phyloP scores from a whole-genome alignment of 1,284 basidiomycete genomes.

The Grifola frondosa region DNA sequence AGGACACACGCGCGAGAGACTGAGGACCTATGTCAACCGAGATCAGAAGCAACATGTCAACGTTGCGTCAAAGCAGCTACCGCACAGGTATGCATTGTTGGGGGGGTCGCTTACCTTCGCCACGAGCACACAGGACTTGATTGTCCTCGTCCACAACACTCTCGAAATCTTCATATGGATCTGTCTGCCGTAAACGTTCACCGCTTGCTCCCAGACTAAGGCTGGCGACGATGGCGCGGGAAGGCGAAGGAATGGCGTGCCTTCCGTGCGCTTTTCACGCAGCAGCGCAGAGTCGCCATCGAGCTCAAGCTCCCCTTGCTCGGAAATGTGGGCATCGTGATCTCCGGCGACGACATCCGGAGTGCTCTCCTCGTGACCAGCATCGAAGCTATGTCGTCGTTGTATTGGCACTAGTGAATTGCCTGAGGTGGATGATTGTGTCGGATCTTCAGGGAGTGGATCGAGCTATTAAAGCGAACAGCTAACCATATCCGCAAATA shows the following conservation, averaged over 20 bases:
- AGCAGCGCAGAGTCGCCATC: too few species aligned
- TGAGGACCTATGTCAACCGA: slow-evolving; percentile 28
- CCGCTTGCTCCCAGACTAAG: slow-evolving; percentile 2
- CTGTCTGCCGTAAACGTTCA: slow-evolving; percentile 9
- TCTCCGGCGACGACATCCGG: too few species aligned
- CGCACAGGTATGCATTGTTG: neutral
- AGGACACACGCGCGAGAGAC: slow-evolving; percentile 35
- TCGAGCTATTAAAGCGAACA: too few species aligned
- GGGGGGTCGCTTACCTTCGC: slow-evolving; percentile 45
- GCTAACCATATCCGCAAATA: too few species aligned
- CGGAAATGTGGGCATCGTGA: too few species aligned
- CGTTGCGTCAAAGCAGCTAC: slow-evolving; percentile 19
- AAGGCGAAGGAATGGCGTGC: neutral
- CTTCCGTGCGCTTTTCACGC: neutral
- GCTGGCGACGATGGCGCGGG: slow-evolving; percentile 1
- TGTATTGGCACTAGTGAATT: too few species aligned
- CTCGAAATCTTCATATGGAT: slow-evolving; percentile 13
- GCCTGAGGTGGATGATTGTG: too few species aligned
- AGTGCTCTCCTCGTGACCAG: too few species aligned
- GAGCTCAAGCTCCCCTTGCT: too few species aligned
- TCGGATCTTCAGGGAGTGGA: too few species aligned
- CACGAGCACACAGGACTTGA: slow-evolving; percentile 32
- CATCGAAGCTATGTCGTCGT: too few species aligned
- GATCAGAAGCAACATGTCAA: slow-evolving; percentile 2
- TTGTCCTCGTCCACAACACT: slow-evolving; percentile 23